A percentile compares a stretch with the other conserved stretches of the same genome.
These are phyloP conservation scores for Apiotrichum mycotoxinovorans DNA, from an alignment of 1,284 basidiomycete species.

Conservation along the genomic window DNA sequence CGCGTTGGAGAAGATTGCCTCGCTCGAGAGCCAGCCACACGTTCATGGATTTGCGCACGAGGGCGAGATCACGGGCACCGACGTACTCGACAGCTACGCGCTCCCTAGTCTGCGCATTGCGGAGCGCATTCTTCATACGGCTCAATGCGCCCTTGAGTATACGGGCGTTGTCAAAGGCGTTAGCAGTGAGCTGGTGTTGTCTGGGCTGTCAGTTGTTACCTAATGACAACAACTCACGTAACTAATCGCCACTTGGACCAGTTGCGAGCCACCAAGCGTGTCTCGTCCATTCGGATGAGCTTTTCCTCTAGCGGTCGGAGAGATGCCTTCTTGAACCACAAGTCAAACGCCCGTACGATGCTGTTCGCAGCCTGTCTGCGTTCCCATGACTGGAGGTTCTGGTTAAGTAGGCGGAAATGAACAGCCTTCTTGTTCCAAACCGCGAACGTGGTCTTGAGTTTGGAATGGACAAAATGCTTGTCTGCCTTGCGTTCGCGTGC, in stretches of 20 bases:
- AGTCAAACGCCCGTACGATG: slow-evolving; percentile 7
- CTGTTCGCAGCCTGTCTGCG: not conserved
- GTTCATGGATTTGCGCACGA: slow-evolving; percentile 11
- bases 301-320: slow-evolving; percentile 15
- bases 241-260: slow-evolving; percentile 27
- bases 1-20: slow-evolving; percentile 14
- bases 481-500: slow-evolving; percentile 18
- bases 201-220: slow-evolving; percentile 3
- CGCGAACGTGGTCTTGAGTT: slow-evolving; percentile 5
- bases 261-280: slow-evolving; percentile 10
- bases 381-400: slow-evolving; percentile 8
- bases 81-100: slow-evolving; percentile 1
- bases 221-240: slow-evolving; percentile 12
- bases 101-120: slow-evolving; percentile 7
- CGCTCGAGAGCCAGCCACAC: slow-evolving; percentile 18
- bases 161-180: slow-evolving; percentile 10
- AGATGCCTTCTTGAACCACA: slow-evolving; percentile 20
- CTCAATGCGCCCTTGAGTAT: slow-evolving; percentile 12
- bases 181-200: not conserved
- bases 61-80: slow-evolving; percentile 9
- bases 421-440: slow-evolving; percentile 7
- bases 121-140: slow-evolving; percentile 10
- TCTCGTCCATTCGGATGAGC: slow-evolving; percentile 6
- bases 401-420: slow-evolving; percentile 4
- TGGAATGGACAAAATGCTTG: slow-evolving; percentile 1